phyloP scores from a whole-genome alignment of 768 basidiomycete genomes.

The Tricholoma bakamatsutake region DNA sequence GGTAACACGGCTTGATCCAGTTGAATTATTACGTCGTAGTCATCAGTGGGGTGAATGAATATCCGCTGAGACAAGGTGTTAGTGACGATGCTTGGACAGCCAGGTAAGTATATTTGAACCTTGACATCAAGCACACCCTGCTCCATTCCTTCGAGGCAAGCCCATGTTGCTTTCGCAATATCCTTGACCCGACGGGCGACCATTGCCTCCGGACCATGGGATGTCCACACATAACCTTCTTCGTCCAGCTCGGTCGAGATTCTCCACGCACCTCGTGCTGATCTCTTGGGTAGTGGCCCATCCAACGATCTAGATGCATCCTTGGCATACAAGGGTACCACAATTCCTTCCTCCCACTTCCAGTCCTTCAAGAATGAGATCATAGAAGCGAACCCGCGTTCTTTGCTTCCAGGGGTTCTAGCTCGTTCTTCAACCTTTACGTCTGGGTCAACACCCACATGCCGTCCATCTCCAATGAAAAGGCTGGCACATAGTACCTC shows the following conservation, averaged over 20 bases:
- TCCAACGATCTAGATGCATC: conserved; percentile 22
- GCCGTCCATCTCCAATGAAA: conserved; percentile 54
- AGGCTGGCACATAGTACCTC: conserved; percentile 81
- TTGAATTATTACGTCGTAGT: conserved; percentile 83
- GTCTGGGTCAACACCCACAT: conserved; percentile 25
- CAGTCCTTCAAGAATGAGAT: conserved; percentile 73
- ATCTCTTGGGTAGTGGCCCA: conserved; percentile 18
- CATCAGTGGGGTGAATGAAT: conserved; percentile 75
- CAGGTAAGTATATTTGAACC: conserved; percentile 32
- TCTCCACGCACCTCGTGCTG: conserved; percentile 57
- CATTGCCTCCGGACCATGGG: conserved; percentile 55
- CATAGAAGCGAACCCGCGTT: conserved; percentile 72
- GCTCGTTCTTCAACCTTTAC: conserved; percentile 29
- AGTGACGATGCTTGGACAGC: not conserved
- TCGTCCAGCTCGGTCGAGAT: conserved; percentile 75
- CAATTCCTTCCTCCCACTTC: conserved; percentile 73
- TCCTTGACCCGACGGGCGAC: conserved; percentile 68
- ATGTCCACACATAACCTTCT: conserved; percentile 74
- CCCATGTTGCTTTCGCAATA: conserved; percentile 73
- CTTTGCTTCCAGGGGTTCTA: conserved; percentile 65
- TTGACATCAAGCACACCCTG: conserved; percentile 47
- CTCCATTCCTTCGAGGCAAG: conserved; percentile 44
- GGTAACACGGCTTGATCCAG: conserved; percentile 61
- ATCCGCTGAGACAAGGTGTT: conserved; percentile 47
- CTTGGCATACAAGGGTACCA: conserved; percentile 65